Evolutionary conservation across 768 basidiomycete genomes (phyloP).

Genomic region (Trametes punicea): DNA sequence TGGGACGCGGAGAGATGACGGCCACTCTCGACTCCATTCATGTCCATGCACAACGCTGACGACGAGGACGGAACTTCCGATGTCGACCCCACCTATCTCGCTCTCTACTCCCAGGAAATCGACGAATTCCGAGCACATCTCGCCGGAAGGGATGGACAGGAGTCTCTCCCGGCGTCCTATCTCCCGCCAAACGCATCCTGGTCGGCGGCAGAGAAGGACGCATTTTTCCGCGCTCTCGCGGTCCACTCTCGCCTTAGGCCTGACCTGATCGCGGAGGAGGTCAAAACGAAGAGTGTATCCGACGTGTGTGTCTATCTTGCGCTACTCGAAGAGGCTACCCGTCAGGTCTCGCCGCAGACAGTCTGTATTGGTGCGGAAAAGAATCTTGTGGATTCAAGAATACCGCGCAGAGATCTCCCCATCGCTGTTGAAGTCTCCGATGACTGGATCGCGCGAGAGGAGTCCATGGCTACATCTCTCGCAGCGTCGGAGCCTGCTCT

Average conservation of each 20-base stretch:
- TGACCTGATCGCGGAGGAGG: slow-evolving; percentile 67
- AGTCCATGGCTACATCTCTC: slow-evolving; percentile 36
- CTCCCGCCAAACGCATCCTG: slow-evolving; percentile 42
- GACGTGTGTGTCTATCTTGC: slow-evolving; percentile 72
- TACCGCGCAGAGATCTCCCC: slow-evolving; percentile 37
- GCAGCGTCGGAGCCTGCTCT: slow-evolving; percentile 29
- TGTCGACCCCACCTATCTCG: slow-evolving; percentile 22
- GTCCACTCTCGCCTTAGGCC: slow-evolving; percentile 69
- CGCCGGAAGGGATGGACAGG: slow-evolving; percentile 30
- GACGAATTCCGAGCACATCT: slow-evolving; percentile 36
- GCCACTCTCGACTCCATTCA: neutral
- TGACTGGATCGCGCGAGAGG: slow-evolving; percentile 48
- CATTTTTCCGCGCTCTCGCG: slow-evolving; percentile 68
- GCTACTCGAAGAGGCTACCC: slow-evolving; percentile 36
- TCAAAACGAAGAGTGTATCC: slow-evolving; percentile 61
- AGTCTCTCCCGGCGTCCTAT: slow-evolving; percentile 35
- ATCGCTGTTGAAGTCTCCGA: slow-evolving; percentile 50
- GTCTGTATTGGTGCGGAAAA: slow-evolving; percentile 1
- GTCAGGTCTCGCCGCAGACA: slow-evolving; percentile 21
- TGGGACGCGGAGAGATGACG: slow-evolving; percentile 11
- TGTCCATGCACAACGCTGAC: slow-evolving; percentile 14
- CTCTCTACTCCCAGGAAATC: slow-evolving; percentile 36
- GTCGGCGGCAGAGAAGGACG: slow-evolving; percentile 64
- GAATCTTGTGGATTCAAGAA: neutral
- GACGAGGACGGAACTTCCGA: slow-evolving; percentile 9